Conservation (phyloP, 2,329 filamentous ascomycete species). For the Hypoxylon sp. region DNA sequence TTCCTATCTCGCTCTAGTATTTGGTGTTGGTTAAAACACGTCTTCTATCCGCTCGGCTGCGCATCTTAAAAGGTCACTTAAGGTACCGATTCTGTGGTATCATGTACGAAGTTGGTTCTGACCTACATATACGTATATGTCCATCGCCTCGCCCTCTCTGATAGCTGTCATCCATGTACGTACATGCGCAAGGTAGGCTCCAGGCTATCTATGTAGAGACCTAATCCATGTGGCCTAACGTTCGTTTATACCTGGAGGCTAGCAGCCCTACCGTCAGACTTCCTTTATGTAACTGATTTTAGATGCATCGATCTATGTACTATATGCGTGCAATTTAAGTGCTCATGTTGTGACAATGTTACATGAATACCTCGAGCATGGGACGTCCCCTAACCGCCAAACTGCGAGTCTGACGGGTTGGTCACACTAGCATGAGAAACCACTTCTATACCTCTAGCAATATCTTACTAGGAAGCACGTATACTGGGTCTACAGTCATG, state of each 20-base stretch:
- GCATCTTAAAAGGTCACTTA: constrained; percentile 23
- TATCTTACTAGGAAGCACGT: no score
- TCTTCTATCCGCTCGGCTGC: constrained; percentile 9
- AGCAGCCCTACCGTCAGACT: not conserved
- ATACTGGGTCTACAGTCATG: no score
- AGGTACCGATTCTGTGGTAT: constrained; percentile 14
- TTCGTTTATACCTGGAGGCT: constrained; percentile 16
- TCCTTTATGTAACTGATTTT: no score
- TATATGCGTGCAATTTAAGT: constrained; percentile 1
- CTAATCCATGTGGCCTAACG: constrained; percentile 15
- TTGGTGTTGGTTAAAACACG: constrained; percentile 14
- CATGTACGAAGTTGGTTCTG: constrained; percentile 19
- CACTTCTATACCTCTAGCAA: no score
- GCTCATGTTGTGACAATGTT: constrained; percentile 6
- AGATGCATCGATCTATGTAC: no score
- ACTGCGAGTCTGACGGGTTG: not conserved
- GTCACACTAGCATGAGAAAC: no score
- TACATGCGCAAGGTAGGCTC: not conserved
- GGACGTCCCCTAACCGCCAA: constrained; percentile 3
- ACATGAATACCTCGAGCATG: no score
- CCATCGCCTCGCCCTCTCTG: constrained; percentile 11
- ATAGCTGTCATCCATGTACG: not conserved
- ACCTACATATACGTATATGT: not conserved
- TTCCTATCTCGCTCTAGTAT: constrained; percentile 10
- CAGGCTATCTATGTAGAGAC: constrained; percentile 4